Evolutionary conservation across 805 yeast genomes (phyloP), one percentile per base, ranked within the genome.

Genomic region (Myxozyma lipomycoides): DNA sequence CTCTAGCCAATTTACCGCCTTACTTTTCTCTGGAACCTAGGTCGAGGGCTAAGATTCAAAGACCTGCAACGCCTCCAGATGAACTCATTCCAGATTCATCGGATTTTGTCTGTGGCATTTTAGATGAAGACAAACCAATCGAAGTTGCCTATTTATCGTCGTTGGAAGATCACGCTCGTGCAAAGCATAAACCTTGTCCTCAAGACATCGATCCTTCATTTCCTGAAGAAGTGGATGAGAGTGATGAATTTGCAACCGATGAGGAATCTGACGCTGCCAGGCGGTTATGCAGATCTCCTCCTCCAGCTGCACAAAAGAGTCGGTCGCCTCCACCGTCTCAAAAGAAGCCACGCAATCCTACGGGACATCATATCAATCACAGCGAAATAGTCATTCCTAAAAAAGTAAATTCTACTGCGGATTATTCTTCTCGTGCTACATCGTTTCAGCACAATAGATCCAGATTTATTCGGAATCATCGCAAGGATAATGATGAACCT

Each of bases 151-250:
- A 48, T 37, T 49, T 47, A 34, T 58, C 61, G 4, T 54, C 61
- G 10, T 38, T 55, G 12, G 60, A 49, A 9, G 56, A 57, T 12
- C 54, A 24, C 15, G 37, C 43, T 4, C 45, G 52, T 6, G 40
- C 26, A n/a, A 28, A 23, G n/a, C 49, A 37, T 19, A 41, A 40
- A 30, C 47, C 39, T 21, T 37, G 59, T n/a, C 62, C 62, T n/a
- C 60, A 60, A 38, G 63, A 60, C 34, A 57, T 60, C 34, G 63
- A 60, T 48, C 63, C 63, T n/a, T 51, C 62, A 25, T 60, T 60
- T 46, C 63, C 63, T 6, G 62, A 51, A 19, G 42, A 34, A 5
- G 46, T 36, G 7, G 43, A 39, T 15, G 49, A 36, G 21, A 5
- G 6, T 17, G 38, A 35, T 17, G 38, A 35, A 5, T 6, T n/a